Conservation (phyloP, 2,329 filamentous ascomycete species). For the Thielaviopsis musarum region DNA sequence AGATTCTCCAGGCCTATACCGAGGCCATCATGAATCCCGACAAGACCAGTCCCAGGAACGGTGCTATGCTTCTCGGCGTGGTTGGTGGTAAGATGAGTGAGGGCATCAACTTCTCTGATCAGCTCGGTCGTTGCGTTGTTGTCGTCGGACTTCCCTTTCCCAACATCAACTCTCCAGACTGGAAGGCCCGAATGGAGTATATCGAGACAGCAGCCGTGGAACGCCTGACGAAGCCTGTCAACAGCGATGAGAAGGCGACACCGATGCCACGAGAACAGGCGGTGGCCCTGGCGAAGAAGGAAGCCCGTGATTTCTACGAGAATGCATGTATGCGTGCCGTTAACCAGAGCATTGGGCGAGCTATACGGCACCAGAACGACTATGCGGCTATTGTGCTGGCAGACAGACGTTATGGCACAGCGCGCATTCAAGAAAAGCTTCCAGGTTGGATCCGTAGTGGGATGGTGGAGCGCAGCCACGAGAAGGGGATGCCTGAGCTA, state of each 20-base stretch:
- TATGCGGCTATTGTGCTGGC: slow-evolving; percentile 82
- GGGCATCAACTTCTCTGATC: slow-evolving; percentile 94
- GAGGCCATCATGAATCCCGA: slow-evolving; percentile 36
- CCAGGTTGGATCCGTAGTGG: slow-evolving; percentile 77
- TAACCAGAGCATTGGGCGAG: slow-evolving; percentile 88
- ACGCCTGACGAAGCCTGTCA: slow-evolving; percentile 8
- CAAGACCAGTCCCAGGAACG: slow-evolving; percentile 25
- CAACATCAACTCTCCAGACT: slow-evolving; percentile 75
- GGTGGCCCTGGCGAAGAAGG: slow-evolving; percentile 27
- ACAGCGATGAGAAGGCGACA: neutral
- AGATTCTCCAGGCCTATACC: slow-evolving; percentile 57
- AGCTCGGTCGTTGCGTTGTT: slow-evolving; percentile 71
- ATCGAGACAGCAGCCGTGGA: slow-evolving; percentile 38
- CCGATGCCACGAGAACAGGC: slow-evolving; percentile 15
- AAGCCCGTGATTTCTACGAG: slow-evolving; percentile 70
- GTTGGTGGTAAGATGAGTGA: slow-evolving; percentile 91
- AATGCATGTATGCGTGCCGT: slow-evolving; percentile 94
- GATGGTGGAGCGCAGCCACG: slow-evolving; percentile 33
- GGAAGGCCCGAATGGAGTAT: slow-evolving; percentile 83
- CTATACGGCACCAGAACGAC: slow-evolving; percentile 73
- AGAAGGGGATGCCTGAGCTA: slow-evolving; percentile 35
- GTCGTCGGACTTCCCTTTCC: slow-evolving; percentile 90
- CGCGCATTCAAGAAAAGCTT: slow-evolving; percentile 60
- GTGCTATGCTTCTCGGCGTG: slow-evolving; percentile 73
- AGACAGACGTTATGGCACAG: slow-evolving; percentile 61